Evolutionary conservation across 192 early-diverging fungal genomes (phyloP), one percentile per base, ranked within the genome.

Genomic region (Lobosporangium transversale): DNA sequence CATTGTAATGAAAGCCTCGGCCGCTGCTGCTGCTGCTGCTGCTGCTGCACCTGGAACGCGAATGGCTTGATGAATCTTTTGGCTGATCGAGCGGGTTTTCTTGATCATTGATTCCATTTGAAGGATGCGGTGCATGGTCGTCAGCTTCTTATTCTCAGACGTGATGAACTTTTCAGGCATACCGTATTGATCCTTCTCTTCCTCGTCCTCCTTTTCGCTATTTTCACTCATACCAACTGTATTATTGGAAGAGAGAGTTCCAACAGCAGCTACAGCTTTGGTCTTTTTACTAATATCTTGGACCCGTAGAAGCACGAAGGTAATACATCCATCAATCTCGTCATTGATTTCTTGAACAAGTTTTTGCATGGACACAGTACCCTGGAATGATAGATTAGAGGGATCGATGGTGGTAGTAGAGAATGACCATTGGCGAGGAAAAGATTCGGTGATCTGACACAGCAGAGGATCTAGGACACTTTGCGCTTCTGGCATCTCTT

Each of bases 111-210:
- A 83, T 21, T 58, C 82, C 80, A 54, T 84, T 54, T 58, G 79
- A 45, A 57, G 53, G 57, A 33, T 44, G n/a, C 29, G 80, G 35
- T 59, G 67, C 67, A 64, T 68, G 30, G 65, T 58, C 36, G 37
- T 62, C 42, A 58, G 74, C 53, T 53, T 84, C 74, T 69, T 87
- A 69, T 37, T 69, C 51, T 60, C 75, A 60, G 54, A 57, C 2
- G 59, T 66, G 33, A 87, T 85, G 31, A 79, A 80, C 33, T 80
- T 73, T 53, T 87, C 81, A 30, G 66, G 60, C 80, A 86, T 83
- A 26, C 83, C 78, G 24, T 82, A 79, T 35, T 76, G 79, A 27
- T 80, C 66, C 12, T 80, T 68, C 24, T 66, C 56, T 15, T 80
- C 78, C 8, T 76, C 82, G 36, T 53, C 79, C n/a, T 27, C 62